Evolutionary conservation across 257 asterid genomes (phyloP), one percentile per base, ranked within the genome.

Genomic region (Mentha longifolia): DNA sequence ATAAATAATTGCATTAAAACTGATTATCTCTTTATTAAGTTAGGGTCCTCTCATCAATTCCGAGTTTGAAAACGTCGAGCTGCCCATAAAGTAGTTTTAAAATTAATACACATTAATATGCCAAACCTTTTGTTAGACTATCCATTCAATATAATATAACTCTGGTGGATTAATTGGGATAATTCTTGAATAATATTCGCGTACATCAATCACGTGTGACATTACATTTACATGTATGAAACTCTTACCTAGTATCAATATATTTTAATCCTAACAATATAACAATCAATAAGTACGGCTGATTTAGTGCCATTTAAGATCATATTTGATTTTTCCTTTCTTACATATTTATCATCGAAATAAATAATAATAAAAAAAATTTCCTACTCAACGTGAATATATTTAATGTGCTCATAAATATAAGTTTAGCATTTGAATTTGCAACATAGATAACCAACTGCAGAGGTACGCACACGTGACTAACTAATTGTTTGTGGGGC

Each of bases 31-130:
- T 30, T 58, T n/a, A 19, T 25, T 13, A 19, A 35, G 59, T 61
- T 60, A 68, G 59, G 75, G 69, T 51, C 57, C 1, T 61, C 10
- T 52, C 22, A 69, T 69, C 20, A 70, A 63, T 41, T 45, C 60
- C 10, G 13, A 25, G 71, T 62, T 54, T 55, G 30, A 59, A 41
- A 20, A 69, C 50, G 35, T 42, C 20, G 67, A 50, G 65, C 31
- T 67, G 68, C 64, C 76, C 72, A 67, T 55, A 62, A 46, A 78
- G 75, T 68, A 68, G 69, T 56, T 74, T 54, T 59, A 66, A 42
- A 35, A 65, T 72, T 50, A 72, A 39, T 71, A 58, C 35, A 59
- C 63, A 43, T 22, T 19, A 70, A 14, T 20, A 73, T 13, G 61
- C 42, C 60, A 65, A 55, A 17, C 45, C 28, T 39, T 60, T 68